A percentile compares a stretch with the other conserved stretches of the same genome.
Evolutionary conservation across 2,329 filamentous ascomycete genomes (phyloP).

Genomic region (Dactylellina sp.): DNA sequence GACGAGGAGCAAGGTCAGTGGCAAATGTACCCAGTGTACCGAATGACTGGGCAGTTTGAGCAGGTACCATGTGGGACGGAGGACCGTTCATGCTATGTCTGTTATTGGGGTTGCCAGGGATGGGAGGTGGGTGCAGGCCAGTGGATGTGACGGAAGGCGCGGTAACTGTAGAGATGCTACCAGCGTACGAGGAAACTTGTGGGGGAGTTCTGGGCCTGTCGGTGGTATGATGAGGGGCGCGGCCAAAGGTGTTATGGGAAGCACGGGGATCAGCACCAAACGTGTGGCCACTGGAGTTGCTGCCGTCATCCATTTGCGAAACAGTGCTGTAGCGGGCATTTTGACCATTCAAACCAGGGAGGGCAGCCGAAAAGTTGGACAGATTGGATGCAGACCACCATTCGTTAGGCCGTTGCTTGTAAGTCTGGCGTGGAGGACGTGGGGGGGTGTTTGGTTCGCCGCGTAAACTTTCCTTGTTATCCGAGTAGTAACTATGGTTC

Average conservation of each 20-base stretch:
- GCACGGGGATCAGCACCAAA: constrained; percentile 35
- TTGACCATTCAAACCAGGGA: constrained; percentile 26
- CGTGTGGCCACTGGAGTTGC: neutral
- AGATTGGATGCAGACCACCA: constrained; percentile 43
- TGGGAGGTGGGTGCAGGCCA: constrained; percentile 10
- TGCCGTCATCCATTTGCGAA: constrained; percentile 27
- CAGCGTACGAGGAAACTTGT: constrained; percentile 41
- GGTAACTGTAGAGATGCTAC: constrained; percentile 38
- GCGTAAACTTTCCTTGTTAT: constrained; percentile 17
- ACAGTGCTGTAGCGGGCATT: constrained; percentile 44
- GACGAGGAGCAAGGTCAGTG: constrained; percentile 41
- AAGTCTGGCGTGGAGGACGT: constrained; percentile 39
- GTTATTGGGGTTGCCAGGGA: neutral
- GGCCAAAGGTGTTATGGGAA: constrained; percentile 51
- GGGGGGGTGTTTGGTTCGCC: constrained; percentile 26
- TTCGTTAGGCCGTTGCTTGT: constrained; percentile 42
- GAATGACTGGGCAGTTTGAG: constrained; percentile 20
- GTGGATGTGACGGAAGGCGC: constrained; percentile 27
- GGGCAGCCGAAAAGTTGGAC: constrained; percentile 1
- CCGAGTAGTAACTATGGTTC: constrained; percentile 41
- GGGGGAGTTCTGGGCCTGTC: constrained; percentile 36
- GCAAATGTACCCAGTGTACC: constrained; percentile 45
- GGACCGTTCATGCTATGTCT: constrained; percentile 11
- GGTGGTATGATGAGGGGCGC: constrained; percentile 27
- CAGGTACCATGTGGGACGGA: constrained; percentile 22